Evolutionary conservation across 75 land plant species (phyloP).

Genomic region (Selaginella moellendorffii): DNA sequence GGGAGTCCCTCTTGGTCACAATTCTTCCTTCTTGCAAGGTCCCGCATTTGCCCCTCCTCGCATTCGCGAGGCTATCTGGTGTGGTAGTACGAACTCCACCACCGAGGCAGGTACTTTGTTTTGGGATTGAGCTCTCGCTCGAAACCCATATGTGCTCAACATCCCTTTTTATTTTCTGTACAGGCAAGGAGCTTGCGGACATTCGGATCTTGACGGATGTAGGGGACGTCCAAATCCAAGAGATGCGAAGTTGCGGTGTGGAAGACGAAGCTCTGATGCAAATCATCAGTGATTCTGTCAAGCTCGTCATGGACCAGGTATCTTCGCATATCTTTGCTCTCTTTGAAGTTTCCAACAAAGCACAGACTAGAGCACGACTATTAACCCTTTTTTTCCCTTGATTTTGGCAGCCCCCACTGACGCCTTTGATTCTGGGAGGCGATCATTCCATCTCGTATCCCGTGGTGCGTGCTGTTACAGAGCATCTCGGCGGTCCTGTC

Average conservation of each 20-base stretch:
- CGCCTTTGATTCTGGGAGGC: conserved; percentile 84
- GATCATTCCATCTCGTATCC: conserved; percentile 94
- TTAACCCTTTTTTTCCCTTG: background rate
- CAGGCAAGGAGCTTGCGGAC: conserved; percentile 82
- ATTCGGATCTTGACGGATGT: conserved; percentile 83
- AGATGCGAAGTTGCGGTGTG: conserved; percentile 83
- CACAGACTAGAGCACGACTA: no score
- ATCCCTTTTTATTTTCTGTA: conserved; percentile 7
- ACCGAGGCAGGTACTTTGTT: conserved; percentile 61
- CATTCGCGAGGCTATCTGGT: conserved; percentile 98
- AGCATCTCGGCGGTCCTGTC: conserved; percentile 81
- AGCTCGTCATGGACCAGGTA: conserved; percentile 89
- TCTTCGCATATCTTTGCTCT: background rate
- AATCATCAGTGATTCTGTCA: conserved; percentile 71
- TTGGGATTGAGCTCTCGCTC: no score
- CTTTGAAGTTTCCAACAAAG: background rate
- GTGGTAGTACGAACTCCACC: conserved; percentile 94
- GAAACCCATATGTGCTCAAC: background rate
- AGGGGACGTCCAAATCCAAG: conserved; percentile 95
- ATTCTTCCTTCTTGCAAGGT: conserved; percentile 96
- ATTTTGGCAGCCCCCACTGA: conserved; percentile 48
- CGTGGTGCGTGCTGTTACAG: conserved; percentile 85
- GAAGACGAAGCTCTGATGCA: conserved; percentile 85
- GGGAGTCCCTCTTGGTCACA: conserved; percentile 97
- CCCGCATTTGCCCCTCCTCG: conserved; percentile 99